A percentile compares a stretch with the other conserved stretches of the same genome.
Evolutionary conservation across 2,329 filamentous ascomycete species (phyloP).

Genomic region (Cladosporium oxysporum): DNA sequence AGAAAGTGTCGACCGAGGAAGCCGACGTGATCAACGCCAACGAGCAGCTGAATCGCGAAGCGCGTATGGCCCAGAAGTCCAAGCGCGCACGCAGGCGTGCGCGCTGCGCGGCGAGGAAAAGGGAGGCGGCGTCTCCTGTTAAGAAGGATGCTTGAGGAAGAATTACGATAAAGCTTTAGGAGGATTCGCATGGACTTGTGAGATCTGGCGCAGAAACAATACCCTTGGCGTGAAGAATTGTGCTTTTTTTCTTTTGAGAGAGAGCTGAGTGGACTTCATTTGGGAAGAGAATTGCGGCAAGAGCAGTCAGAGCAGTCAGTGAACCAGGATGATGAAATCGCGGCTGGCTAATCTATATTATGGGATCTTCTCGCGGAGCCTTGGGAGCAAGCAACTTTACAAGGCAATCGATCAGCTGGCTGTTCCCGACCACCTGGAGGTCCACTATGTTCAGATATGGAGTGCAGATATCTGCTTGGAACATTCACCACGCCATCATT

Average conservation of each 20-base stretch:
- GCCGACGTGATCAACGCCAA: constrained; percentile 17
- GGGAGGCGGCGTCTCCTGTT: constrained; percentile 5
- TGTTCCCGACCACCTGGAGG: background rate
- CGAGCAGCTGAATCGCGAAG: constrained; percentile 12
- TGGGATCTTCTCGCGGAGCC: too few species aligned
- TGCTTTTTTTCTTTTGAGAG: too few species aligned
- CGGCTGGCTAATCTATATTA: too few species aligned
- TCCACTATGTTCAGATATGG: background rate
- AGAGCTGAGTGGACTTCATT: too few species aligned
- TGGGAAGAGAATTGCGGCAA: too few species aligned
- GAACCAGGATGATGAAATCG: too few species aligned
- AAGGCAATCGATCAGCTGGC: background rate
- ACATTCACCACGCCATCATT: background rate
- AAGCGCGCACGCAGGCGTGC: constrained; percentile 14
- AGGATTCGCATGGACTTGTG: too few species aligned
- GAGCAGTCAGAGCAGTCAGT: too few species aligned
- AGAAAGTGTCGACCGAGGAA: constrained; percentile 13
- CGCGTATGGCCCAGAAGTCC: constrained; percentile 14
- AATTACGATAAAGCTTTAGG: too few species aligned
- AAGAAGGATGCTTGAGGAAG: constrained; percentile 2
- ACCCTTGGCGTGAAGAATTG: too few species aligned
- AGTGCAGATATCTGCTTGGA: background rate
- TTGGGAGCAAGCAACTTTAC: background rate
- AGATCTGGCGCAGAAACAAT: too few species aligned
- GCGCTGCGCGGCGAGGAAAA: constrained; percentile 8